Base-by-base conservation (phyloP, 2,329 filamentous ascomycete species). In the Penicillium sp. region DNA sequence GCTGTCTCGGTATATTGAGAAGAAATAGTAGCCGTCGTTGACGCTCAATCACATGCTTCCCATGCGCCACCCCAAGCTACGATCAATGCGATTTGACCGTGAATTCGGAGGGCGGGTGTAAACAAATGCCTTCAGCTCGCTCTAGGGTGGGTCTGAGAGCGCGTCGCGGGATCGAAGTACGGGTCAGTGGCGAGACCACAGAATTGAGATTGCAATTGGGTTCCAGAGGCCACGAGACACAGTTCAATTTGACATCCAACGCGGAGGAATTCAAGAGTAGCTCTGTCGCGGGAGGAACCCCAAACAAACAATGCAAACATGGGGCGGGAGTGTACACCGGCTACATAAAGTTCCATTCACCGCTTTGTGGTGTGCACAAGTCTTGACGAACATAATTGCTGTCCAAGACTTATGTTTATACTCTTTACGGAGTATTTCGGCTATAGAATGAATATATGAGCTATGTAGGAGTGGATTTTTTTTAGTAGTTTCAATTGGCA, bases 231-330 rank as follows among this genome's bases (percentile, higher is more conserved):
- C 18, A 7, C 4, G 11, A 39, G 22, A 45, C 18, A 34, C 22
- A 14, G 21, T 14, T 18, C 39, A 50, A 32, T 49, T 10, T 16
- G 44, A 31, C 21, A 43, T 49, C n/a, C 34, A n/a, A 13, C 34
- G n/a, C 14, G 13, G n/a, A 36, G 34, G 34, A 36, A n/a, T 34
- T 34, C 31, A 13, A 36, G 6, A 43, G 27, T 40, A 27, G 45
- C 27, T 31, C 13, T 16, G 24, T 50, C 50, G 46, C 40, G 51
- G 51, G 51, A 50, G 53, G 48, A 54, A 43, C 41, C 40, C 22
- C 16, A 18, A 14, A 34, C 29, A 43, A 58, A 57, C 56, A 57
- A 13, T 14, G 42, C 68, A 71, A 72, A 70, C 63, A 58, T 13
- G 16, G 38, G 21, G 16, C 16, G 18, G 10, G 16, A 21, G 16